Conservation (phyloP, 305 asterid genomes). For the Plantago coronopus region DNA sequence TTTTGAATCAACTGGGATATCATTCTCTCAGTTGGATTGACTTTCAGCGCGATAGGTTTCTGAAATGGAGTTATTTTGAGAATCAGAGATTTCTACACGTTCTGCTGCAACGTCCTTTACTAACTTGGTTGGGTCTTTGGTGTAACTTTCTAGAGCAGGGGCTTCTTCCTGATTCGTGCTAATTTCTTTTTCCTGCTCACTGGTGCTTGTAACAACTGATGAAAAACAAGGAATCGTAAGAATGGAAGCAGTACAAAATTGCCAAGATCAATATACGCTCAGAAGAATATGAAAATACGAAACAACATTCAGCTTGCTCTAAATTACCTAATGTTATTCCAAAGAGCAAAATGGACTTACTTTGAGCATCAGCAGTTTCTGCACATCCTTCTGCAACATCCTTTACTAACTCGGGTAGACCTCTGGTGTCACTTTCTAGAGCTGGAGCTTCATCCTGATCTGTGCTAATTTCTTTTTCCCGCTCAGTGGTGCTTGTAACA, state of each 20-base stretch:
- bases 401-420: constrained; percentile 23
- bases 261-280: constrained; percentile 8
- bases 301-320: background rate
- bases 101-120: constrained; percentile 18
- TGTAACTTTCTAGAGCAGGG: constrained; percentile 26
- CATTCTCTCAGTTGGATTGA: constrained; percentile 26
- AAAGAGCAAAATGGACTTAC: constrained; percentile 20
- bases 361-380: constrained; percentile 20
- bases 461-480: constrained; percentile 26
- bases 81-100: constrained; percentile 18
- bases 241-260: background rate
- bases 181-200: constrained; percentile 30
- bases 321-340: too few relatives aligned
- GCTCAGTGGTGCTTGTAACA: constrained; percentile 27
- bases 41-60: constrained; percentile 28
- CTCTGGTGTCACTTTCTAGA: constrained; percentile 25
- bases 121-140: constrained; percentile 22
- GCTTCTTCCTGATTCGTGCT: constrained; percentile 29
- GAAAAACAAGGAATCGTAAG: constrained; percentile 16
- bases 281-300: constrained; percentile 1
- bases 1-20: constrained; percentile 35
- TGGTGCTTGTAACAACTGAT: constrained; percentile 30
- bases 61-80: constrained; percentile 19
- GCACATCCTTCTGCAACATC: constrained; percentile 11
- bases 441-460: constrained; percentile 31